phyloP scores from a whole-genome alignment of 352 stramenopile genomes.

The Globisporangium orthogonon region DNA sequence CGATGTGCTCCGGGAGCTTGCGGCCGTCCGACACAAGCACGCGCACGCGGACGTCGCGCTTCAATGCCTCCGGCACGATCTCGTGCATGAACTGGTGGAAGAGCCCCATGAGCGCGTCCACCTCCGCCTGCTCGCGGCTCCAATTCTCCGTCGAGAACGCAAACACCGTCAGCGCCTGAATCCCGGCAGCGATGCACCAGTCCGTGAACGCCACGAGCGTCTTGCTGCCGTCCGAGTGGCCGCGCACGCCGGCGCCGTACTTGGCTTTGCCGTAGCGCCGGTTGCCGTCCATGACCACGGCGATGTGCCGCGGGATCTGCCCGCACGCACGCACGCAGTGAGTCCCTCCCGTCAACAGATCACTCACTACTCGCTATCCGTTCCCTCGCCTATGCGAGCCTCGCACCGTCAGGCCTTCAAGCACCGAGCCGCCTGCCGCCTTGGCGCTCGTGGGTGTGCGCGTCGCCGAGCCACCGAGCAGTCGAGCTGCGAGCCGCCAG shows the following conservation, averaged over 20 bases:
- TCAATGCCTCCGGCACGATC: constrained; percentile 84
- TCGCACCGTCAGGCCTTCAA: constrained; percentile 25
- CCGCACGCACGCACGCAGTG: not conserved
- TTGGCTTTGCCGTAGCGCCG: constrained; percentile 89
- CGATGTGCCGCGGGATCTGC: constrained; percentile 85
- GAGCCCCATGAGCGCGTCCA: constrained; percentile 89
- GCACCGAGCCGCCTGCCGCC: not conserved
- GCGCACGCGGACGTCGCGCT: constrained; percentile 89
- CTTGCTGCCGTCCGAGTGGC: constrained; percentile 93
- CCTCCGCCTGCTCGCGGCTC: constrained; percentile 86
- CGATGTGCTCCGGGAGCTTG: constrained; percentile 65
- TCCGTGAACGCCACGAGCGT: constrained; percentile 94
- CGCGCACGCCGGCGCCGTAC: constrained; percentile 68
- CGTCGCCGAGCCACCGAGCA: constrained; percentile 1
- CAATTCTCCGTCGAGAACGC: constrained; percentile 97
- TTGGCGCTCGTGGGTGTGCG: not conserved
- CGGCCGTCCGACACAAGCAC: constrained; percentile 83
- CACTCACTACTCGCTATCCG: not conserved
- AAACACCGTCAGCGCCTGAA: constrained; percentile 92
- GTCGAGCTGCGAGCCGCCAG: constrained; percentile 12
- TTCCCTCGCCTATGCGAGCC: not conserved
- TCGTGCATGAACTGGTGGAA: constrained; percentile 95
- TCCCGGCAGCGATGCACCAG: constrained; percentile 92
- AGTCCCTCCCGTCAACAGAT: not conserved
- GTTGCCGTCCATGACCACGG: constrained; percentile 97